A percentile compares a stretch with the other conserved stretches of the same genome.
These are phyloP conservation scores for Meira miltonrushii DNA, from an alignment of 1,284 basidiomycete species.

Conservation along the genomic window DNA sequence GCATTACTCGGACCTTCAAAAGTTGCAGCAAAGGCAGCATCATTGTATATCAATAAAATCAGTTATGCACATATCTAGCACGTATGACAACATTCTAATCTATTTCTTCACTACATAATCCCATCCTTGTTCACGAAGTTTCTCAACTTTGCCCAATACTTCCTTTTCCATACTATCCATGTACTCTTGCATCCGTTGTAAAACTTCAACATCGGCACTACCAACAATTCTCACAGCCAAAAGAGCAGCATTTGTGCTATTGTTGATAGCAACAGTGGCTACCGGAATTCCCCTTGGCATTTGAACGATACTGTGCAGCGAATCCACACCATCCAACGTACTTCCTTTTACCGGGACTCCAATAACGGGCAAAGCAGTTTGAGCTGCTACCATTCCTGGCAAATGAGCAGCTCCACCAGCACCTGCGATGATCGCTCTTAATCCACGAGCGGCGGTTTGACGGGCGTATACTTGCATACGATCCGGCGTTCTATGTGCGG, in stretches of 20 bases:
- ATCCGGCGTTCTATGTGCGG: slow-evolving; percentile 89
- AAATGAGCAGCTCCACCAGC: slow-evolving; percentile 96
- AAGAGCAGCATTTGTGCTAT: slow-evolving; percentile 86
- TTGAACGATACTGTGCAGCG: slow-evolving; percentile 92
- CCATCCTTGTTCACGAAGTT: slow-evolving; percentile 75
- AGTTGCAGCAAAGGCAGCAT: no score
- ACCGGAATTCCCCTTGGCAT: slow-evolving; percentile 98
- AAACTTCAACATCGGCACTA: slow-evolving; percentile 65
- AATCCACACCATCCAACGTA: slow-evolving; percentile 89
- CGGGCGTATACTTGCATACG: slow-evolving; percentile 78
- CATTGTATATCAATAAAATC: no score
- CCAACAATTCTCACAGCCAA: slow-evolving; percentile 82
- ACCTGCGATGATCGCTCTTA: slow-evolving; percentile 80
- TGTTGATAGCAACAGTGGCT: slow-evolving; percentile 95
- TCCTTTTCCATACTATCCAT: slow-evolving; percentile 71
- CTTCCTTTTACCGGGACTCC: slow-evolving; percentile 96
- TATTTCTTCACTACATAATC: slow-evolving; percentile 56
- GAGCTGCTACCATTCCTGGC: slow-evolving; percentile 94
- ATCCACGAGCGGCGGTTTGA: slow-evolving; percentile 68
- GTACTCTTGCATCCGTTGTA: slow-evolving; percentile 70
- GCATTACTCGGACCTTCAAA: no score
- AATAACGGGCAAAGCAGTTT: slow-evolving; percentile 87
- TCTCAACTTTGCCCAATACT: slow-evolving; percentile 77
- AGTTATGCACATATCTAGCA: no score
- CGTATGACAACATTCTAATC: no score